Conservation (phyloP, 257 asterid species). For the Ocimum tenuiflorum region DNA sequence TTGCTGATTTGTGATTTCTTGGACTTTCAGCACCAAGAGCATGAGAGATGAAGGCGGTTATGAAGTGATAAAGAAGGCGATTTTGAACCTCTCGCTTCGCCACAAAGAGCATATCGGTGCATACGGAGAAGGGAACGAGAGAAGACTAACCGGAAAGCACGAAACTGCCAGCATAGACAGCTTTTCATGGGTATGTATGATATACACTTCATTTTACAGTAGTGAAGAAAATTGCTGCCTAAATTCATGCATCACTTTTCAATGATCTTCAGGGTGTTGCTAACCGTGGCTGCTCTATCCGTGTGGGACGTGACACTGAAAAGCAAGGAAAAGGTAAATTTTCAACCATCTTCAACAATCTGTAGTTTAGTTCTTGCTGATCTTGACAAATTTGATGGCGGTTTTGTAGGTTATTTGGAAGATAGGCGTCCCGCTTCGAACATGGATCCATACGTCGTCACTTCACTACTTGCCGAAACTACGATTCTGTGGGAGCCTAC, state of each 20-base stretch:
- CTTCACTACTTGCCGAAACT: slow-evolving; percentile 78
- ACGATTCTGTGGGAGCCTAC: slow-evolving; percentile 91
- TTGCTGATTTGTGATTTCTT: too few species aligned
- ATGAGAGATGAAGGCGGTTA: slow-evolving; percentile 95
- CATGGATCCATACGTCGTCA: slow-evolving; percentile 97
- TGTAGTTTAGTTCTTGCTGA: too few species aligned
- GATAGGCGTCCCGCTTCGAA: slow-evolving; percentile 99
- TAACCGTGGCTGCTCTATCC: slow-evolving; percentile 95
- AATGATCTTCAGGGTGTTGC: slow-evolving; percentile 81
- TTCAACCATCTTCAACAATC: background rate
- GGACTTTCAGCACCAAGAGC: slow-evolving; percentile 70
- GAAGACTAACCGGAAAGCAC: slow-evolving; percentile 90
- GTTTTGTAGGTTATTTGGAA: slow-evolving; percentile 73
- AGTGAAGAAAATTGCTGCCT: background rate
- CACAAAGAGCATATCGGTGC: slow-evolving; percentile 88
- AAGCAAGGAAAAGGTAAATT: slow-evolving; percentile 68
- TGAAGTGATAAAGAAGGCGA: slow-evolving; percentile 87
- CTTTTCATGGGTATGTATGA: slow-evolving; percentile 86
- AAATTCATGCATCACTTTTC: background rate
- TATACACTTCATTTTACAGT: background rate
- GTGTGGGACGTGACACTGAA: slow-evolving; percentile 99
- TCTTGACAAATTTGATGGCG: too few species aligned
- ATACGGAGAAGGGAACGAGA: slow-evolving; percentile 95
- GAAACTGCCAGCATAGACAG: slow-evolving; percentile 78
- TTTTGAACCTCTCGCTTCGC: slow-evolving; percentile 78